These are phyloP conservation scores for Prunus mira DNA, from an alignment of 306 rosid species.

Conservation along the genomic window DNA sequence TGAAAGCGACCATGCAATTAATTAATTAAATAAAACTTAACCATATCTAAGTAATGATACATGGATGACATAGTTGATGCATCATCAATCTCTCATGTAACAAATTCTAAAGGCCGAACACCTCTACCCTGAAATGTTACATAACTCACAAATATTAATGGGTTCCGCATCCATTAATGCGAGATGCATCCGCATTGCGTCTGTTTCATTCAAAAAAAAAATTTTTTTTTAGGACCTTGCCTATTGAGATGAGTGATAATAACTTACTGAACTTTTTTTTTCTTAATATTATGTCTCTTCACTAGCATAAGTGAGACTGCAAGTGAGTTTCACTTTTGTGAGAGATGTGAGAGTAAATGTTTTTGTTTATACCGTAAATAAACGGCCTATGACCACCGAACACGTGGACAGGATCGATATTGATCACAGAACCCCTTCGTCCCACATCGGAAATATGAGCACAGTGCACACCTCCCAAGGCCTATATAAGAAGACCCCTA, in stretches of 20 bases:
- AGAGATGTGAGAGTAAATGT: too few species aligned
- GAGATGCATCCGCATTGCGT: neutral
- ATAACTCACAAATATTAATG: neutral
- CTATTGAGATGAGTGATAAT: rapidly evolving
- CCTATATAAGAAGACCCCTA: too few species aligned
- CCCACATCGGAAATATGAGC: too few species aligned
- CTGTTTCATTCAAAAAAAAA: neutral
- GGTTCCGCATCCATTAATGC: neutral
- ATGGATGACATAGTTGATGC: neutral
- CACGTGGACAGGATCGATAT: too few species aligned
- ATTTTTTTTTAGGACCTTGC: rapidly evolving
- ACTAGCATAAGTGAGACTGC: too few species aligned
- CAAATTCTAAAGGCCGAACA: neutral
- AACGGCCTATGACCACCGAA: too few species aligned
- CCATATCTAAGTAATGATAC: neutral
- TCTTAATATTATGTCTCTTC: too few species aligned
- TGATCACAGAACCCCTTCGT: too few species aligned
- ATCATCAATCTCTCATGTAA: neutral
- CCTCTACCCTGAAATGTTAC: neutral
- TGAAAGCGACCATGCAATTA: neutral
- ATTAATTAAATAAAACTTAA: neutral
- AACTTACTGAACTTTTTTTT: too few species aligned
- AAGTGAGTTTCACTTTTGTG: neutral
- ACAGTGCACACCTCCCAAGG: too few species aligned
- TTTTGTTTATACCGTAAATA: too few species aligned